Evolutionary conservation across 768 basidiomycete species (phyloP).

Genomic region (Phlebiopsis flavidoalba): DNA sequence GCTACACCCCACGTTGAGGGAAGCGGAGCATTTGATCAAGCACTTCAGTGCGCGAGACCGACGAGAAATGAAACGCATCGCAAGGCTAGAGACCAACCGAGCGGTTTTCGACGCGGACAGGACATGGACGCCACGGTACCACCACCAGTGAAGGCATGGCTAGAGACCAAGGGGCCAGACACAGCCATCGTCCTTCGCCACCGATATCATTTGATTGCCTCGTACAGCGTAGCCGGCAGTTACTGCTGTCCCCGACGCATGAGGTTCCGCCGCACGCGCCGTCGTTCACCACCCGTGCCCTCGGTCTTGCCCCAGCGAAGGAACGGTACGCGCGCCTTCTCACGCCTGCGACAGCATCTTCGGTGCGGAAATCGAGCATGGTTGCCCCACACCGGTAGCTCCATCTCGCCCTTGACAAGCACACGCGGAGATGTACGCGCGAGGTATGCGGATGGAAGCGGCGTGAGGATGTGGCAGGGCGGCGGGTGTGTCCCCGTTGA

Average conservation of each 20-base stretch:
- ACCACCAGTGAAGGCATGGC: constrained; percentile 33
- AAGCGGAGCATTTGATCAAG: constrained; percentile 30
- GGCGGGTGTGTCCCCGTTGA: constrained; percentile 45
- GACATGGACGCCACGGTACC: constrained; percentile 25
- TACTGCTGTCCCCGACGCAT: constrained; percentile 79
- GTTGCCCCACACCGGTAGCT: constrained; percentile 83
- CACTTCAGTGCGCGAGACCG: constrained; percentile 34
- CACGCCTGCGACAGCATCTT: constrained; percentile 45
- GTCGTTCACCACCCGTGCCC: constrained; percentile 67
- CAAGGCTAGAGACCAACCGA: constrained; percentile 34
- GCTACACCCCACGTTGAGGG: constrained; percentile 30
- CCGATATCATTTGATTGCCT: background rate
- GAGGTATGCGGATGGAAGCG: constrained; percentile 51
- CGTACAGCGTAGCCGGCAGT: background rate
- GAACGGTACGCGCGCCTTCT: constrained; percentile 63
- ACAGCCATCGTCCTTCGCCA: constrained; percentile 30
- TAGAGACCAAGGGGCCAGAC: constrained; percentile 30
- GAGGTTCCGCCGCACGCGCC: constrained; percentile 77
- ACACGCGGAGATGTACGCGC: constrained; percentile 29
- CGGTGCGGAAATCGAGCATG: constrained; percentile 65
- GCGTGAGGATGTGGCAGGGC: constrained; percentile 79
- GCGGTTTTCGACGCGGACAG: constrained; percentile 23
- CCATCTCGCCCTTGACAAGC: constrained; percentile 83
- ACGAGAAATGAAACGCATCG: constrained; percentile 36
- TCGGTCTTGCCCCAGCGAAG: constrained; percentile 71